phyloP scores from a whole-genome alignment of 2,329 filamentous ascomycete species.

The Penicillium sp. region DNA sequence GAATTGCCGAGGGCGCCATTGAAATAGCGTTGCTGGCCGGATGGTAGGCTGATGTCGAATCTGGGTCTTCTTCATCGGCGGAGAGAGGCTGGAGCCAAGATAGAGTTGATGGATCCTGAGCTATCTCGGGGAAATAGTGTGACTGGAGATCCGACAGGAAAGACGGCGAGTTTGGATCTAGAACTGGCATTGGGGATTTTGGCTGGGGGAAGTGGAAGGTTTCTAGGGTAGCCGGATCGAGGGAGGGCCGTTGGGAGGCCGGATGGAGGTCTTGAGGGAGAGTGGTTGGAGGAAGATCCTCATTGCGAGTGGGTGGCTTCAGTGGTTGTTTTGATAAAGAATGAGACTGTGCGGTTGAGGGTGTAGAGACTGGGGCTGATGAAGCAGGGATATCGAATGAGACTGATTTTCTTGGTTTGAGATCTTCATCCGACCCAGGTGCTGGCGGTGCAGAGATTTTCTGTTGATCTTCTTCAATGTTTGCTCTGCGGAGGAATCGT shows the following conservation, averaged over 20 bases:
- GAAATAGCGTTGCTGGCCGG: constrained; percentile 70
- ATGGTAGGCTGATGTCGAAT: constrained; percentile 75
- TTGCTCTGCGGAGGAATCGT: constrained; percentile 71
- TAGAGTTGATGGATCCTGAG: constrained; percentile 78
- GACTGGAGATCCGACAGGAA: constrained; percentile 82
- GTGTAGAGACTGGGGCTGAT: constrained; percentile 4
- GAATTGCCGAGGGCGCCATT: constrained; percentile 64
- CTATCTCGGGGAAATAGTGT: constrained; percentile 89
- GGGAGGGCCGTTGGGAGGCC: constrained; percentile 39
- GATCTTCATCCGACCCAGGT: not conserved
- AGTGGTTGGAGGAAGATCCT: constrained; percentile 38
- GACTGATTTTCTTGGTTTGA: constrained; percentile 33
- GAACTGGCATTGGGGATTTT: constrained; percentile 59
- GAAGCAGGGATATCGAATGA: constrained; percentile 24
- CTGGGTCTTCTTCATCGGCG: constrained; percentile 59
- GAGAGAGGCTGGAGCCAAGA: constrained; percentile 85
- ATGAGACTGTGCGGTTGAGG: constrained; percentile 9
- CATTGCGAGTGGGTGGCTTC: constrained; percentile 19
- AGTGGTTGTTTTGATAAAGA: constrained; percentile 4
- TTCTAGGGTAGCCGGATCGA: constrained; percentile 26
- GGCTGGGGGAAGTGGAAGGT: constrained; percentile 48
- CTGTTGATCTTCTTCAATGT: constrained; percentile 62
- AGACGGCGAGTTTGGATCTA: constrained; percentile 78
- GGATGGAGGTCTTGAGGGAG: constrained; percentile 42
- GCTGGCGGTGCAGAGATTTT: constrained; percentile 6